Evolutionary conservation across 345 rosid species (phyloP).

Genomic region (Schrenkiella parvula): DNA sequence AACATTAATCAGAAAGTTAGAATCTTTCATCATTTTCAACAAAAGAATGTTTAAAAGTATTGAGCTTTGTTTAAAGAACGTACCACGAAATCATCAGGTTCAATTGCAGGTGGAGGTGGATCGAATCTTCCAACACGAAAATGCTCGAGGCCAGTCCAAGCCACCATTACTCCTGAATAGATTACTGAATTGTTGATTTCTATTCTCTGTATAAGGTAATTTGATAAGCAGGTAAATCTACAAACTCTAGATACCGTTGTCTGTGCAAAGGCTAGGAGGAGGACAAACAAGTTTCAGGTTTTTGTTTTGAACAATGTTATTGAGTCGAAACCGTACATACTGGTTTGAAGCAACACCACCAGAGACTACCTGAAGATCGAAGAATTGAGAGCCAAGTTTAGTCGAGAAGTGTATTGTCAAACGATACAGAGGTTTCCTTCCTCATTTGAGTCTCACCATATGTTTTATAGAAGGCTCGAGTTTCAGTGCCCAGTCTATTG

Average conservation of each 20-base stretch:
- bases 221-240: background rate
- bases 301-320: slow-evolving; percentile 57
- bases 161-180: slow-evolving; percentile 83
- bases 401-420: background rate
- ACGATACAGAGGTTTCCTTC: background rate
- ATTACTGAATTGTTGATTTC: background rate
- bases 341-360: slow-evolving; percentile 97
- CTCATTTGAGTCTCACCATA: slow-evolving; percentile 45
- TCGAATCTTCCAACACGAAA: slow-evolving; percentile 82
- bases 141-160: slow-evolving; percentile 99
- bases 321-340: slow-evolving; percentile 66
- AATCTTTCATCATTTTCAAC: background rate
- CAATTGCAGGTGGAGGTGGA: slow-evolving; percentile 79
- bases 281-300: slow-evolving; percentile 78
- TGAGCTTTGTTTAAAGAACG: slow-evolving; percentile 4
- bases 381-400: background rate
- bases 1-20: background rate
- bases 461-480: slow-evolving; percentile 77
- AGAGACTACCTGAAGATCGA: slow-evolving; percentile 63
- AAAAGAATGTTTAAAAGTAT: background rate
- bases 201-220: background rate
- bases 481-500: slow-evolving; percentile 83
- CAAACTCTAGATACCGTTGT: slow-evolving; percentile 54
- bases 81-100: slow-evolving; percentile 74
- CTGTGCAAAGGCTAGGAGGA: slow-evolving; percentile 88